Conservation (phyloP, 192 early-diverging fungal genomes). For the Backusella circina region DNA sequence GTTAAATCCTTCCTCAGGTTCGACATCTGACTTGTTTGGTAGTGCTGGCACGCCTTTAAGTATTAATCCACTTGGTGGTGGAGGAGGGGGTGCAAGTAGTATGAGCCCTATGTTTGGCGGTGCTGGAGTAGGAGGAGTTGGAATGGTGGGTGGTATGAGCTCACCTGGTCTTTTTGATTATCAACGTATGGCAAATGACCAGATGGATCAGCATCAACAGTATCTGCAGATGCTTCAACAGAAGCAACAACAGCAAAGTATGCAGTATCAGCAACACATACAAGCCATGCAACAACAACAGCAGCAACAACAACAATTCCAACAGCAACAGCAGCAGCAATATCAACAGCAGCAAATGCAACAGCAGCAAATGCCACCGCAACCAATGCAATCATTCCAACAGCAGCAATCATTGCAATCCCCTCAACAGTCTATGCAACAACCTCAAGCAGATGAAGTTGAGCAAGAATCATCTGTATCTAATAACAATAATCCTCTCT, state of each 20-base stretch:
- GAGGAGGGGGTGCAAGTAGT: neutral
- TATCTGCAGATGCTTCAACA: slow-evolving; percentile 36
- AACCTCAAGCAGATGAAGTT: neutral
- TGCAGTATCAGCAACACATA: slow-evolving; percentile 30
- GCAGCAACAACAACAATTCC: neutral
- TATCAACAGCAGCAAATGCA: neutral
- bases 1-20: neutral
- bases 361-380: neutral
- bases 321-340: neutral
- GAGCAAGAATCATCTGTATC: neutral
- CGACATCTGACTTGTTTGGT: neutral
- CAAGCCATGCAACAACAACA: slow-evolving; percentile 23
- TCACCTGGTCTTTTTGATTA: slow-evolving; percentile 23
- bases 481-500: neutral
- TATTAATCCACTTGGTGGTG: neutral
- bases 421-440: neutral
- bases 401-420: neutral
- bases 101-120: neutral
- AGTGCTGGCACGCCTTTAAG: neutral
- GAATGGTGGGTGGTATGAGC: neutral
- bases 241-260: slow-evolving; percentile 22
- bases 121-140: neutral
- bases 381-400: neutral
- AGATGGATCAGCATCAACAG: slow-evolving; percentile 39
- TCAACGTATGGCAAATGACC: slow-evolving; percentile 10